Evolutionary conservation across 2,329 filamentous ascomycete genomes (phyloP), one percentile per base, ranked within the genome.

Genomic region (Sphaerulina musiva): DNA sequence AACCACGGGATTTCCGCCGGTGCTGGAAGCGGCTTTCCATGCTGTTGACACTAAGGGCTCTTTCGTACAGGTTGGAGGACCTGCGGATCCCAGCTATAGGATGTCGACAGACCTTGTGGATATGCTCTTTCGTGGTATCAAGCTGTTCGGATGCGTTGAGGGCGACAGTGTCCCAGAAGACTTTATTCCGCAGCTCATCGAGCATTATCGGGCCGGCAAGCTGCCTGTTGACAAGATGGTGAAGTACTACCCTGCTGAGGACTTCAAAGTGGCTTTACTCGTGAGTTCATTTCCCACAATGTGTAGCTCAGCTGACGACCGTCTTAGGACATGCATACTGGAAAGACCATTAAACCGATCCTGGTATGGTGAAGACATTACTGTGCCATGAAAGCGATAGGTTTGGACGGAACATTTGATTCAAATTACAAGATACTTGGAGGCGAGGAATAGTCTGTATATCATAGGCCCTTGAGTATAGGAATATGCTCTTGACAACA

Each of bases 1-100:
- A 32, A 62, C 61, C 11, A 63, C 61, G 2, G 61, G 60, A 1
- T 57, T 57, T 17, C 51, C 53, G 2, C 40, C 46, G 10, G 56
- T 63, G 6, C 48, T 61, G 9, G 56, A 63, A 55, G 51, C 45
- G 12, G 51, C 55, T 9, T 63, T 59, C 50, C 38, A 55, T 12
- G 51, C 57, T 10, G 46, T 59, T 43, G 61, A 59, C 8, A 59
- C 53, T 3, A 46, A 70, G 59, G 76, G 75, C 1, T 72, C 73
- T 53, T 68, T 78, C 14, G 68, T 78, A 1, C 71, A 76, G 56
- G 71, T 79, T 14, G 76, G 76, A 0, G 73, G 72, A 0, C 69
- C 70, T 45, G 64, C 67, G 1, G 68, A 71, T 1, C 61, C 67
- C 0, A 65, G 65, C 11, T 54, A 77, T 40, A 62, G 61, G 4